Base-by-base conservation (phyloP, 2,329 filamentous ascomycete species). In the Eurotiales sp. region DNA sequence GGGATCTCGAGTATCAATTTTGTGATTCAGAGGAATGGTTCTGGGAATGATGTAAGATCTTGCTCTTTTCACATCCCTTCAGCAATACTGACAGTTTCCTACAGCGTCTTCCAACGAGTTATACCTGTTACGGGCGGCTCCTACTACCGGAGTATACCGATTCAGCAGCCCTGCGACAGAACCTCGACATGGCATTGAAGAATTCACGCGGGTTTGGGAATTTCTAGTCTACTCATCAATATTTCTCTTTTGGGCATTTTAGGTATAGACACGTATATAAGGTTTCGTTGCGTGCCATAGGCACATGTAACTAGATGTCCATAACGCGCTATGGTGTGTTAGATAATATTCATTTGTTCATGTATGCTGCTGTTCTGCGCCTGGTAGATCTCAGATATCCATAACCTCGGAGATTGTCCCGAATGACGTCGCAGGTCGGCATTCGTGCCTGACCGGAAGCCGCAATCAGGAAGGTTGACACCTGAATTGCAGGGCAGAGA, bases 61-160 rank as follows among this genome's bases (percentile, higher is more conserved):
- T 40, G 22, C 15, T 15, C 6, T n/a, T 34, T 48, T 23, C 7
- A 25, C 8, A 30, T 25, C 14, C 6, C 14, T 25, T 5, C 32
- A 19, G 25, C 32, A 12, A 44, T 40, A 41, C 52, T 60, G 17
- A 59, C 45, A 23, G 14, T 37, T 25, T 12, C 15, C 6, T 54
- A 34, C 50, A 72, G 68, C 66, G 74, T 58, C 66, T 99, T 60
- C 93, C 93, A 3, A 95, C 87, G 4, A 92, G 89, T 55, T 86
- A 90, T 62, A 99, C 93, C 0, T 99, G 93, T 69, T 97, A 96
- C 72, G 90, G 92, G 1, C 91, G 88, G 43, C 71, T 99, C 41
- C 72, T 95, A 57, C 69, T 99, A 55, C 93, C 93, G 1, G 85
- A 91, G 70, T 99, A 97, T 68, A 78, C 73, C 49, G 82, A 81